Conservation (phyloP, 192 early-diverging fungal species). For the Coemansia sp. region DNA sequence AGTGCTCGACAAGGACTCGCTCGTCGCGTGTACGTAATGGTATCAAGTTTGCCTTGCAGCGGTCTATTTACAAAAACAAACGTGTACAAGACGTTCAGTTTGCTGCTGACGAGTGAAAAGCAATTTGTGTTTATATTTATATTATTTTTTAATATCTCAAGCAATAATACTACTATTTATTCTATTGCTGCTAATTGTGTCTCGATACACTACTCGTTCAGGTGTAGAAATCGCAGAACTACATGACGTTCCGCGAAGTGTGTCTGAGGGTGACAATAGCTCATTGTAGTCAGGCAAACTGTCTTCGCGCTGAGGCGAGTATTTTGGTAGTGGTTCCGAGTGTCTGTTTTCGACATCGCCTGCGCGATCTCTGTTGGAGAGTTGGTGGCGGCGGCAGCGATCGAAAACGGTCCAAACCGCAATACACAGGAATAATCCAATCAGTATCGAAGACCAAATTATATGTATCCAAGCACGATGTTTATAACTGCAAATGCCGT, state of each 20-base stretch:
- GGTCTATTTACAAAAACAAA: conserved; percentile 14
- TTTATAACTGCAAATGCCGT: conserved; percentile 26
- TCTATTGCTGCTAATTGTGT: neutral
- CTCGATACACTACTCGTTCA: conserved; percentile 7
- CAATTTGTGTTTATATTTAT: neutral
- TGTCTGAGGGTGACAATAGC: neutral
- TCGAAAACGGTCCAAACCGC: conserved; percentile 7
- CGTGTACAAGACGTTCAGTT: conserved; percentile 1
- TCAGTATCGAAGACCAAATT: conserved; percentile 21
- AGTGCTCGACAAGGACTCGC: neutral
- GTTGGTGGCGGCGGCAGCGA: conserved; percentile 12
- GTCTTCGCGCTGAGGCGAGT: conserved; percentile 23
- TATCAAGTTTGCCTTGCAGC: conserved; percentile 13
- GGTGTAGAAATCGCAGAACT: conserved; percentile 7
- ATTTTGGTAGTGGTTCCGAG: conserved; percentile 37
- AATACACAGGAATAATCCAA: conserved; percentile 3
- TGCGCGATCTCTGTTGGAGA: neutral
- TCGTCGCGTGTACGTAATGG: conserved; percentile 3
- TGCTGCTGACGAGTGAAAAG: neutral
- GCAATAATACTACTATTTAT: neutral
- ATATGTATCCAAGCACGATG: conserved; percentile 27
- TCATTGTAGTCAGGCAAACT: neutral
- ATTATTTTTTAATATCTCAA: neutral
- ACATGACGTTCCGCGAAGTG: neutral
- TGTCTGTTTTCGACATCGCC: conserved; percentile 12